Conservation (phyloP, 768 basidiomycete genomes). For the Filobasidium wieringae region DNA sequence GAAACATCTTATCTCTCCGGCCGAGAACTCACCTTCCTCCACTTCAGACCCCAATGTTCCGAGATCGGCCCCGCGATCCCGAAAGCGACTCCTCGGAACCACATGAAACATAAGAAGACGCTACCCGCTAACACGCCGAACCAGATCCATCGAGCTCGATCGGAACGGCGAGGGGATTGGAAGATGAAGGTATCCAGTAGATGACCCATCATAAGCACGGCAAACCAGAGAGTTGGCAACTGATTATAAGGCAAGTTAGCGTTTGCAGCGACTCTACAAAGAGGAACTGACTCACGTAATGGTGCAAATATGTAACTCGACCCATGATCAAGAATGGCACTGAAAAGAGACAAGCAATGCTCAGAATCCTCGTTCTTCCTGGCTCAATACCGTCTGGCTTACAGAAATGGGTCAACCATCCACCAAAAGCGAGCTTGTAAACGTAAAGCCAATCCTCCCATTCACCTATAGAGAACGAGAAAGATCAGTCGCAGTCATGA, state of each 20-base stretch:
- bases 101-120: slow-evolving; percentile 78
- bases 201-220: slow-evolving; percentile 81
- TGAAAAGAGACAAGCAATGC: slow-evolving; percentile 37
- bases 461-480: slow-evolving; percentile 47
- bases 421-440: slow-evolving; percentile 75
- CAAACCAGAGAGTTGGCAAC: slow-evolving; percentile 94
- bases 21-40: slow-evolving; percentile 55
- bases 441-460: slow-evolving; percentile 94
- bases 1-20: too few relatives aligned
- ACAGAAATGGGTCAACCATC: slow-evolving; percentile 88
- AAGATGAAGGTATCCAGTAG: slow-evolving; percentile 89
- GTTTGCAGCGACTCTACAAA: background rate
- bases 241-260: slow-evolving; percentile 28
- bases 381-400: slow-evolving; percentile 29
- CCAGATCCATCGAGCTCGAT: slow-evolving; percentile 55
- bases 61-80: slow-evolving; percentile 81
- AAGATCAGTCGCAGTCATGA: background rate
- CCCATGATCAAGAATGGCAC: slow-evolving; percentile 98
- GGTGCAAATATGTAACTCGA: slow-evolving; percentile 81
- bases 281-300: slow-evolving; percentile 58
- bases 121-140: slow-evolving; percentile 54
- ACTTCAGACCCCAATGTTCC: slow-evolving; percentile 64
- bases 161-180: slow-evolving; percentile 43
- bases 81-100: slow-evolving; percentile 81
- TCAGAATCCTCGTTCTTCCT: background rate